Percentiles rank a stretch among this genome's conserved stretches.
phyloP scores from a whole-genome alignment of 2,329 filamentous ascomycete genomes.

The Ascochyta koolunga region DNA sequence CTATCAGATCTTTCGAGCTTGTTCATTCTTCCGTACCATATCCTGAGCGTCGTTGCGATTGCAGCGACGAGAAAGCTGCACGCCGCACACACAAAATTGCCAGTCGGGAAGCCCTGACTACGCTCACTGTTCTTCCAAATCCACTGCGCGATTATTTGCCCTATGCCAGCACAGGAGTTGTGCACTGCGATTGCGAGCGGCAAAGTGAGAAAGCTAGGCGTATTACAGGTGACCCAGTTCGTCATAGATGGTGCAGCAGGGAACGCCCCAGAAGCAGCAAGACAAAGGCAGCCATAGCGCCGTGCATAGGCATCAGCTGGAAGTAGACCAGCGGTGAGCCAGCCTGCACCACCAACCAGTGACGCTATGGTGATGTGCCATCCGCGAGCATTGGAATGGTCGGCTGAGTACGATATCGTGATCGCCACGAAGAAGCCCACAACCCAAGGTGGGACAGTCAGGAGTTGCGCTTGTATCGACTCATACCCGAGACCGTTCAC shows the following conservation, averaged over 20 bases:
- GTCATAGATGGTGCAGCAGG: slow-evolving; percentile 46
- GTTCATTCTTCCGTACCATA: slow-evolving; percentile 40
- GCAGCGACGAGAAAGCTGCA: slow-evolving; percentile 44
- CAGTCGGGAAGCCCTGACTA: slow-evolving; percentile 45
- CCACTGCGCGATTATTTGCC: slow-evolving; percentile 51
- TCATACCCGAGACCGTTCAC: slow-evolving; percentile 52
- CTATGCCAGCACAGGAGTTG: slow-evolving; percentile 47
- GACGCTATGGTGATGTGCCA: slow-evolving; percentile 33
- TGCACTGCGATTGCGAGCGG: slow-evolving; percentile 48
- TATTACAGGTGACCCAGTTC: slow-evolving; percentile 50
- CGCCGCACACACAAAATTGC: slow-evolving; percentile 50
- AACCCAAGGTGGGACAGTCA: slow-evolving; percentile 49
- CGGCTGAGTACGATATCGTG: slow-evolving; percentile 31
- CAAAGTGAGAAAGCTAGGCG: slow-evolving; percentile 46
- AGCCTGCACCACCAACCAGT: slow-evolving; percentile 38
- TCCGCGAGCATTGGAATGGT: slow-evolving; percentile 26
- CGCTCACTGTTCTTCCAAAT: slow-evolving; percentile 47
- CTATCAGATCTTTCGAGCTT: slow-evolving; percentile 20
- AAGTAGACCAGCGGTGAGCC: slow-evolving; percentile 41
- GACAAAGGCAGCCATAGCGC: slow-evolving; percentile 48
- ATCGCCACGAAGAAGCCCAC: slow-evolving; percentile 40
- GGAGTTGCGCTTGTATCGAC: slow-evolving; percentile 48
- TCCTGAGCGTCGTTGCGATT: slow-evolving; percentile 31
- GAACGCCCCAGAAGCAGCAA: slow-evolving; percentile 48
- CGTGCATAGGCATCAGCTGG: slow-evolving; percentile 26